These are phyloP conservation scores for Protomyces inundatus DNA, from an alignment of 1,139 yeast genomes.

Conservation along the genomic window DNA sequence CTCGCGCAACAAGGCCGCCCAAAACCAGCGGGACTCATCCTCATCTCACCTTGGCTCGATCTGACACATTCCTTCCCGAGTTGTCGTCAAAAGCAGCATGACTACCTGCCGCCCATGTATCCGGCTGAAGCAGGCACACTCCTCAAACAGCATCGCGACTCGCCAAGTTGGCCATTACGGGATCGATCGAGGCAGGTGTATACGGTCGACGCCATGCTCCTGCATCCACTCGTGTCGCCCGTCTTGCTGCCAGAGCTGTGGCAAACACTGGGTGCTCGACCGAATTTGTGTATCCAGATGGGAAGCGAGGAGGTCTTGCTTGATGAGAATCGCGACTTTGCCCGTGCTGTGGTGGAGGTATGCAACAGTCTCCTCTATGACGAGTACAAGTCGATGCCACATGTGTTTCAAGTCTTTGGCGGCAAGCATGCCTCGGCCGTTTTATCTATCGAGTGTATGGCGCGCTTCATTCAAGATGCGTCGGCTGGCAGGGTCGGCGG, in stretches of 20 bases:
- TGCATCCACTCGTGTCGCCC: slow-evolving; percentile 24
- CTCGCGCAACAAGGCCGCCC: slow-evolving; percentile 21
- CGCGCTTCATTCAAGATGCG: background rate
- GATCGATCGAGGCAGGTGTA: slow-evolving; percentile 16
- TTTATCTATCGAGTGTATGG: slow-evolving; percentile 5
- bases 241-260: slow-evolving; percentile 14
- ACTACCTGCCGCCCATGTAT: slow-evolving; percentile 29
- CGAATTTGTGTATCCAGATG: slow-evolving; percentile 1
- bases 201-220: slow-evolving; percentile 5
- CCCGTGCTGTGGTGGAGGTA: slow-evolving; percentile 12
- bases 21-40: slow-evolving; percentile 30
- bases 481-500: background rate
- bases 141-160: slow-evolving; percentile 3
- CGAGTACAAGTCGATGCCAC: slow-evolving; percentile 24
- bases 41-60: slow-evolving; percentile 32
- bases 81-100: slow-evolving; percentile 24
- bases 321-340: slow-evolving; percentile 21
- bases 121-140: background rate
- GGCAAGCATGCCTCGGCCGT: background rate
- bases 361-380: slow-evolving; percentile 11
- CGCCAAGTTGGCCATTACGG: slow-evolving; percentile 12
- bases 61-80: slow-evolving; percentile 31
- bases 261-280: background rate
- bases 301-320: slow-evolving; percentile 22
- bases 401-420: slow-evolving; percentile 21